Percentiles rank a stretch among this genome's conserved stretches.
These are phyloP conservation scores for Bisporella sp. DNA, from an alignment of 2,329 filamentous ascomycete species.

Conservation along the genomic window DNA sequence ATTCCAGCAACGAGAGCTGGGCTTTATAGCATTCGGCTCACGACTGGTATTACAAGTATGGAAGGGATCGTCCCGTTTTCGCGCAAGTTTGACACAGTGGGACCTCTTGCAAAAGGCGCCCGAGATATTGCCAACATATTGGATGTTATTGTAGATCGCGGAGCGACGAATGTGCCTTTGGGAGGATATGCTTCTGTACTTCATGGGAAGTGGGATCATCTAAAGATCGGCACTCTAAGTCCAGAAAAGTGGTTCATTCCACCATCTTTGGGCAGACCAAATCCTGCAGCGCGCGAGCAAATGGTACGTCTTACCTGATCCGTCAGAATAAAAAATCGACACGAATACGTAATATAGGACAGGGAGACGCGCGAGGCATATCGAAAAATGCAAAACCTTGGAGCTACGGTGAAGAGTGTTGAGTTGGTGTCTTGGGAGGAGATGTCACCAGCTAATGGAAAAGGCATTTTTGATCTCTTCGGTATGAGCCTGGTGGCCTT, in stretches of 20 bases:
- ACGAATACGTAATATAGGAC: background rate
- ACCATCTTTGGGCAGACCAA: background rate
- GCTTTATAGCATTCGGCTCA: background rate
- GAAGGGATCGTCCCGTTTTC: background rate
- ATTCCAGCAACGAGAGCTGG: constrained; percentile 37
- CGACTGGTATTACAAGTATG: background rate
- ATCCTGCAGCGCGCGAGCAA: background rate
- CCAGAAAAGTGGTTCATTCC: background rate
- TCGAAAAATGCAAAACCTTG: no score
- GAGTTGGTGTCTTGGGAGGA: no score
- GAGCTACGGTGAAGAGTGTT: no score
- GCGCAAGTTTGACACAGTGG: background rate
- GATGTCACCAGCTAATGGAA: background rate
- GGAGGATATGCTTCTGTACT: background rate
- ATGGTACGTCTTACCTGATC: background rate
- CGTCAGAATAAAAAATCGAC: background rate
- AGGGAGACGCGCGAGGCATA: no score
- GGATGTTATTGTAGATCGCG: background rate
- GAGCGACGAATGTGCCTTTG: background rate
- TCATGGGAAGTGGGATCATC: background rate
- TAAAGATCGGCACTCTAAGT: background rate
- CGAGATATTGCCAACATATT: background rate
- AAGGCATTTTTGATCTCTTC: background rate
- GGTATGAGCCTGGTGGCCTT: background rate
- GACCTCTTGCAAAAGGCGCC: background rate